Evolutionary conservation across 306 rosid species (phyloP).

Genomic region (Lathyrus aphaca): DNA sequence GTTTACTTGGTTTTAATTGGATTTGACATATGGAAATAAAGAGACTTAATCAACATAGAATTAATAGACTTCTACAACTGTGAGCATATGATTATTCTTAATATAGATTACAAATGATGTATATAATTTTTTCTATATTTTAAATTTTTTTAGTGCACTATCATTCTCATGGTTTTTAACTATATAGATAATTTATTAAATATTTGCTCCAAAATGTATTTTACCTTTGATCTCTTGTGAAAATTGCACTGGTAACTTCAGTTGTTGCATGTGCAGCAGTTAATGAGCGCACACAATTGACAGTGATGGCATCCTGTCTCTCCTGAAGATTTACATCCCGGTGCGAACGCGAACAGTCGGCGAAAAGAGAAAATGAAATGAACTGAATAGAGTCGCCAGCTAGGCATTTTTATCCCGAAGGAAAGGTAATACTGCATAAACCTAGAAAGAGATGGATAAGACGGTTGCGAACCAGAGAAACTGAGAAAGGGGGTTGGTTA

Average conservation of each 20-base stretch:
- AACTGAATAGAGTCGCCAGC: too few relatives aligned
- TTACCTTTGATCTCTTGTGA: slow-evolving; percentile 83
- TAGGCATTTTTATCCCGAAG: too few relatives aligned
- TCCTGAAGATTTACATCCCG: too few relatives aligned
- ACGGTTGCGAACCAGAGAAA: too few relatives aligned
- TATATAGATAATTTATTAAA: background rate
- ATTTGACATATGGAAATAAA: background rate
- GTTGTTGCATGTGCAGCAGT: slow-evolving; percentile 75
- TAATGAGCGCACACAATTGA: slow-evolving; percentile 71
- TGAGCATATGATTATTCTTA: background rate
- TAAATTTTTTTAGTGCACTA: background rate
- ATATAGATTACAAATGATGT: background rate
- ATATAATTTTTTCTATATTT: background rate
- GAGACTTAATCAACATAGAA: background rate
- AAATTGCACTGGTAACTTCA: slow-evolving; percentile 85
- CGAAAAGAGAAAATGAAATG: too few relatives aligned
- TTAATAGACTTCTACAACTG: background rate
- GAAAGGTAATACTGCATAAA: too few relatives aligned
- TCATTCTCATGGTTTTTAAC: slow-evolving; percentile 13
- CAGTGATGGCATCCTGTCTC: slow-evolving; percentile 90
- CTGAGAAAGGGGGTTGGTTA: too few relatives aligned
- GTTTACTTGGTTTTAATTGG: background rate
- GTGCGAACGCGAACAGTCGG: too few relatives aligned
- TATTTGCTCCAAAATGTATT: slow-evolving; percentile 26
- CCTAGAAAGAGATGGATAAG: too few relatives aligned